Conservation (phyloP, 169 alveolate species). For the Plasmodium malariae region DNA sequence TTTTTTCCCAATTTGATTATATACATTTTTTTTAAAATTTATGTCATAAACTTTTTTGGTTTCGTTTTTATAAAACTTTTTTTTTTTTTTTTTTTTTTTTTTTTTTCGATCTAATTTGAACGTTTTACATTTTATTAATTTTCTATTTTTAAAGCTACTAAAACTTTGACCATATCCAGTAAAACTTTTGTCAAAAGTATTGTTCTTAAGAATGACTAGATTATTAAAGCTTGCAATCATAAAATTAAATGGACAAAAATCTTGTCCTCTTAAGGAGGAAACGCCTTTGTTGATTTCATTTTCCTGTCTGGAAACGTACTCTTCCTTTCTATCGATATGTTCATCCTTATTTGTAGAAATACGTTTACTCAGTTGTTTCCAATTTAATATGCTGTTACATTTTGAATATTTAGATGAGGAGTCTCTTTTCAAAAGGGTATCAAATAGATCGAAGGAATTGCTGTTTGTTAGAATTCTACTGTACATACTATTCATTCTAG, state of each 20-base stretch:
- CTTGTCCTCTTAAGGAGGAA: background rate
- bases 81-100: slow-evolving; percentile 3
- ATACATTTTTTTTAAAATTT: background rate
- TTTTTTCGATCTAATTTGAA: slow-evolving; percentile 22
- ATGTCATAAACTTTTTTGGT: background rate
- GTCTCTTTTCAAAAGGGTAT: background rate
- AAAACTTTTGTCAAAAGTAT: too few relatives aligned
- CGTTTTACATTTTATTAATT: slow-evolving; percentile 11
- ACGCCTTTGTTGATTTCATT: background rate
- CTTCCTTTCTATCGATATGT: background rate
- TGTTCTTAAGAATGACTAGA: background rate
- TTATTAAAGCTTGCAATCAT: background rate
- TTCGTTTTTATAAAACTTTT: background rate
- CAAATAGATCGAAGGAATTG: slow-evolving; percentile 1
- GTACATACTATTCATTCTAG: slow-evolving; percentile 8
- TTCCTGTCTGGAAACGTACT: background rate
- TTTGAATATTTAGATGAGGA: background rate
- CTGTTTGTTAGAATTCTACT: background rate
- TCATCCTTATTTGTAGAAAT: background rate
- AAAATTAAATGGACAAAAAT: background rate
- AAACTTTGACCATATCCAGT: too few relatives aligned
- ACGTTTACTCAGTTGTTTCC: background rate
- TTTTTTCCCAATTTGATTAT: background rate
- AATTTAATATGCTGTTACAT: background rate
- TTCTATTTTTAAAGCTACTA: background rate